These are phyloP conservation scores for Crucibulum laeve DNA, from an alignment of 768 basidiomycete genomes.

Conservation along the genomic window DNA sequence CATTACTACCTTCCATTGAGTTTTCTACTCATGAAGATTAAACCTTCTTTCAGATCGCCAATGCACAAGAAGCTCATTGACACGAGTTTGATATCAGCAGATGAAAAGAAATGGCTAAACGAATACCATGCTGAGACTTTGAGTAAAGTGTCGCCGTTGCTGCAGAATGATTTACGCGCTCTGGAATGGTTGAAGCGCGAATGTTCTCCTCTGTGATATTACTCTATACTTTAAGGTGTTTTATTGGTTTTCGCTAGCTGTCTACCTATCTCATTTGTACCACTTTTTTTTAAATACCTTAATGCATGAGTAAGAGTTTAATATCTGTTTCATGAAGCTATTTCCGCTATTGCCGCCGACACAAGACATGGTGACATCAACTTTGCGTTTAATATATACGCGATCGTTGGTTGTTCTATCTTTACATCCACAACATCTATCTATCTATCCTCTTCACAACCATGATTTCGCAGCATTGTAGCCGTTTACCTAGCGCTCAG, in stretches of 20 bases:
- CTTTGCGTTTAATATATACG: too few species aligned
- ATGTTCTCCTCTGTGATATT: slow-evolving; percentile 34
- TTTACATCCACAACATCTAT: too few species aligned
- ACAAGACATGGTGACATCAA: too few species aligned
- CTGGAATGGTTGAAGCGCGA: slow-evolving; percentile 62
- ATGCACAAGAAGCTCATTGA: slow-evolving; percentile 86
- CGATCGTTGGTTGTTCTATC: too few species aligned
- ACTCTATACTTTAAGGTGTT: background rate
- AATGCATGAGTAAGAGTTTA: too few species aligned
- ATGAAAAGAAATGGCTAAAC: slow-evolving; percentile 81
- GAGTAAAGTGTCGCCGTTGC: slow-evolving; percentile 68
- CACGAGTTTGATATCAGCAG: slow-evolving; percentile 46
- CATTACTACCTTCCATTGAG: background rate
- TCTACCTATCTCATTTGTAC: background rate
- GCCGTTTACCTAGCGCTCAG: background rate
- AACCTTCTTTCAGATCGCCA: slow-evolving; percentile 56
- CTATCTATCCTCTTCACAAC: too few species aligned
- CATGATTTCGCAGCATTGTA: too few species aligned
- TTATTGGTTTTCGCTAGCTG: background rate
- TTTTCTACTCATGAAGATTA: slow-evolving; percentile 2
- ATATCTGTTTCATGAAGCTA: too few species aligned
- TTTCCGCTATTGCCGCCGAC: too few species aligned
- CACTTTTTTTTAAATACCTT: too few species aligned
- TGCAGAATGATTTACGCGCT: slow-evolving; percentile 58
- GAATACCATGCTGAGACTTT: slow-evolving; percentile 74